phyloP scores from a whole-genome alignment of 345 rosid species.

The Bretschneidera sinensis region DNA sequence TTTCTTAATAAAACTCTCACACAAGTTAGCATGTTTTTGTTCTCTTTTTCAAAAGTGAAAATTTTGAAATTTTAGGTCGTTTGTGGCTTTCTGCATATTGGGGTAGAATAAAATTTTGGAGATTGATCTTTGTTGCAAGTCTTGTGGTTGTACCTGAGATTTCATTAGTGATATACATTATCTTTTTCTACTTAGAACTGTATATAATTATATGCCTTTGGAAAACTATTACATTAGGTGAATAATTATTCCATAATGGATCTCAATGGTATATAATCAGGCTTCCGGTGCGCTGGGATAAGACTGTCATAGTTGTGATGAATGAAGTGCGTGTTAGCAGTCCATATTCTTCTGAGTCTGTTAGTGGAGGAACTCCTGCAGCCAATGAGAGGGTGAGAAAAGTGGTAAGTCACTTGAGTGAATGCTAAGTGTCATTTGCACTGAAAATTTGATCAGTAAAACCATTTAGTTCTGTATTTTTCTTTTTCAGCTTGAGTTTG shows the following conservation, averaged over 20 bases:
- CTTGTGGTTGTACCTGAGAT: neutral
- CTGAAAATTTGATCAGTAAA: neutral
- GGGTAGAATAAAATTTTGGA: neutral
- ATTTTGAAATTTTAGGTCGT: no score
- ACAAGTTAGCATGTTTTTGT: no score
- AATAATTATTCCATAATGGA: no score
- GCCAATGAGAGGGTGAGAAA: slow-evolving; percentile 97
- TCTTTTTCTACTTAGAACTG: no score
- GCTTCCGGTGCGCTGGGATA: slow-evolving; percentile 98
- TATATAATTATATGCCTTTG: neutral
- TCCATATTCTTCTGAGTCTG: slow-evolving; percentile 85
- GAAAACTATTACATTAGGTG: neutral
- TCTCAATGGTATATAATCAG: slow-evolving; percentile 36
- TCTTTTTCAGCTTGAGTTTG: slow-evolving; percentile 49
- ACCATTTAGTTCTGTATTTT: slow-evolving; percentile 6
- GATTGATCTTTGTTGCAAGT: neutral
- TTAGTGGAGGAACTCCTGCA: slow-evolving; percentile 84
- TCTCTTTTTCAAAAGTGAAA: no score
- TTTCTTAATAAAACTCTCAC: no score
- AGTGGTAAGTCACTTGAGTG: slow-evolving; percentile 60
- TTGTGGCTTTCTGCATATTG: no score
- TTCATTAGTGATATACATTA: no score
- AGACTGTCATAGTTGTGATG: slow-evolving; percentile 84
- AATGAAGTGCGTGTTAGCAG: slow-evolving; percentile 86
- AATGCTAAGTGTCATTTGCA: neutral